Evolutionary conservation across 2,329 filamentous ascomycete genomes (phyloP), one percentile per base, ranked within the genome.

Genomic region (Apiospora rasikravindrae): DNA sequence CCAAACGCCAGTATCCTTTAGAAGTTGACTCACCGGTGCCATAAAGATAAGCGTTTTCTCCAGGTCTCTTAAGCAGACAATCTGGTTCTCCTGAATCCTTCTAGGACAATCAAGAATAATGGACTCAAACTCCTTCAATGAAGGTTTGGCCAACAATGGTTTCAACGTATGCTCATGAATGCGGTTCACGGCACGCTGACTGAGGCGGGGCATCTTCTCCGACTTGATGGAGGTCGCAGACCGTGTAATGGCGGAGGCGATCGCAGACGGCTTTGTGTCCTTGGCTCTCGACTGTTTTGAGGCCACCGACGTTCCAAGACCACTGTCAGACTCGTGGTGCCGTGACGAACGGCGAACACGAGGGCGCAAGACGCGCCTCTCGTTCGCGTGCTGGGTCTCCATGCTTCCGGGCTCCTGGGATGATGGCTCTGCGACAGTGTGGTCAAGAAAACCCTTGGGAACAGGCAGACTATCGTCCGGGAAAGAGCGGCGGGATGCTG

Each of bases 1-100:
- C 87, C 88, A 88, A 84, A 88, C 82, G 81, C 86, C 85, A 83
- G 82, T 81, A 84, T 85, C 83, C 84, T 84, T 84, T 76, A 80
- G 76, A 76, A 86, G 81, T 80, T 87, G 83, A 97, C 95, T 97
- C 92, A 98, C 96, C 82, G 94, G 94, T 86, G 95, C 94, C 82
- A 95, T 90, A 83, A 95, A 95, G 79, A 98, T 90, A 74, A 98
- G 86, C 13, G 93, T 96, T 89, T 98, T 98, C 84, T 98, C 96
- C 69, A 98, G 88, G 83, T 98, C 96, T 82, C 96, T 91, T 71
- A 98, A 90, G 84, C 93, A 98, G 81, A 93, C 91, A 79, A 98
- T 96, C 78, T 96, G 91, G 83, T 94, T 95, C 80, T 91, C 90
- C 79, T 90, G 90, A 81, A 98, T 96, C 79, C 92, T 92, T 81